These are phyloP conservation scores for Aspergillus floridensis DNA, from an alignment of 2,329 filamentous ascomycete genomes.

Conservation along the genomic window DNA sequence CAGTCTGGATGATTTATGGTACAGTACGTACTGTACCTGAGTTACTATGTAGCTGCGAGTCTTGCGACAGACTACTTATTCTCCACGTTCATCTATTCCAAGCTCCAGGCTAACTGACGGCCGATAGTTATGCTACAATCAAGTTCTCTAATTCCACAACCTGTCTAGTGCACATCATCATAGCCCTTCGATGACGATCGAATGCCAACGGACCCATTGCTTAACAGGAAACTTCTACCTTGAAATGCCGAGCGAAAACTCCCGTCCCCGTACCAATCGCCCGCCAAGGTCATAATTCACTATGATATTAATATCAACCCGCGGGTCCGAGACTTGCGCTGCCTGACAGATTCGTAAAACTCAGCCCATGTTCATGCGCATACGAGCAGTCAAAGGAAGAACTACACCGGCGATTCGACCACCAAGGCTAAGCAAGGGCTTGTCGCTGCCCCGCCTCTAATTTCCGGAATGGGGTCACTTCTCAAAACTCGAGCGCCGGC, in stretches of 20 bases:
- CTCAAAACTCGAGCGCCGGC: constrained; percentile 10
- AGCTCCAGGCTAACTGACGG: too few relatives aligned
- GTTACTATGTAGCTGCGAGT: too few relatives aligned
- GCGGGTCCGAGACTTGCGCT: neutral
- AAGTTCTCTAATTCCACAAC: neutral
- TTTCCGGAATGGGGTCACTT: constrained; percentile 14
- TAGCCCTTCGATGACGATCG: neutral
- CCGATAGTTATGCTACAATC: too few relatives aligned
- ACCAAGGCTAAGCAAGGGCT: neutral
- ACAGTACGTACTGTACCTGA: too few relatives aligned
- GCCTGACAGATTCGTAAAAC: neutral
- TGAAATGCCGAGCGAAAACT: neutral
- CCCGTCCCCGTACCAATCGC: neutral
- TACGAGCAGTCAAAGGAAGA: neutral
- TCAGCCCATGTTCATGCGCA: neutral
- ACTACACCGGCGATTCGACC: neutral
- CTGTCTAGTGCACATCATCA: constrained; percentile 5
- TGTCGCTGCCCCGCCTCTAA: constrained; percentile 12
- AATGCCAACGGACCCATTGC: neutral
- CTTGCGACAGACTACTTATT: too few relatives aligned
- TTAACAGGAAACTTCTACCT: neutral
- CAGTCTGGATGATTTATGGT: constrained; percentile 1
- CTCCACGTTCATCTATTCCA: too few relatives aligned
- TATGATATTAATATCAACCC: neutral
- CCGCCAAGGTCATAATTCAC: neutral